Conservation (phyloP, 1,139 yeast genomes). For the Blastobotrys buckinghamii region DNA sequence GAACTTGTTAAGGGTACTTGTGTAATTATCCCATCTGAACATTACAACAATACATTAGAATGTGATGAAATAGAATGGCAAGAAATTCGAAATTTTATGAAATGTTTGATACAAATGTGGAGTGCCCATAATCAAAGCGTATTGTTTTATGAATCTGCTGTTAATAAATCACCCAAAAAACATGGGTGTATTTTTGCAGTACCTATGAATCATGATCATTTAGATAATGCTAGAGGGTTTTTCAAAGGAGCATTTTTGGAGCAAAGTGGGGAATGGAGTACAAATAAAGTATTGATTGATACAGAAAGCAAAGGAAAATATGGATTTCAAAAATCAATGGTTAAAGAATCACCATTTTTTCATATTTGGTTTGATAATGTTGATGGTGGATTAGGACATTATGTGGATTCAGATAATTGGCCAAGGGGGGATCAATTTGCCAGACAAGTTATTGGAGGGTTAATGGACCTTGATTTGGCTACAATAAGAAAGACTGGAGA, state of each 20-base stretch:
- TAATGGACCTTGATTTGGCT: conserved; percentile 36
- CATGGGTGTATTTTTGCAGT: conserved; percentile 43
- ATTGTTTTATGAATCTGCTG: conserved; percentile 43
- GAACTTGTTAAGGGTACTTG: conserved; percentile 34
- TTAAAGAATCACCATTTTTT: conserved; percentile 45
- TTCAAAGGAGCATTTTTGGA: conserved; percentile 40
- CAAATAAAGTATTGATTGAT: conserved; percentile 35
- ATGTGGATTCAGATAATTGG: conserved; percentile 41
- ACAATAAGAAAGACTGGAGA: conserved; percentile 29
- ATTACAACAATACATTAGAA: conserved; percentile 36
- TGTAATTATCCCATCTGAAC: conserved; percentile 41
- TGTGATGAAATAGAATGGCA: conserved; percentile 42
- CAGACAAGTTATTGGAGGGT: conserved; percentile 42
- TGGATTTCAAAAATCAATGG: conserved; percentile 38
- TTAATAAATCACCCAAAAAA: conserved; percentile 25
- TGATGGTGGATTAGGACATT: conserved; percentile 47
- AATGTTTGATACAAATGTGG: conserved; percentile 38
- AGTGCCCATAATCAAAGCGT: conserved; percentile 35
- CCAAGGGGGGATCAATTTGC: conserved; percentile 43
- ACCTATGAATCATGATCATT: conserved; percentile 36
- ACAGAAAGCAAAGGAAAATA: conserved; percentile 32
- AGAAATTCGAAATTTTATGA: conserved; percentile 43
- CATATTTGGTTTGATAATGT: conserved; percentile 45
- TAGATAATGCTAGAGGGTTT: conserved; percentile 35
- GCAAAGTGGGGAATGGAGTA: conserved; percentile 39